Conservation (phyloP, 208 protist genomes). For the Plasmodiophora brassicae region DNA sequence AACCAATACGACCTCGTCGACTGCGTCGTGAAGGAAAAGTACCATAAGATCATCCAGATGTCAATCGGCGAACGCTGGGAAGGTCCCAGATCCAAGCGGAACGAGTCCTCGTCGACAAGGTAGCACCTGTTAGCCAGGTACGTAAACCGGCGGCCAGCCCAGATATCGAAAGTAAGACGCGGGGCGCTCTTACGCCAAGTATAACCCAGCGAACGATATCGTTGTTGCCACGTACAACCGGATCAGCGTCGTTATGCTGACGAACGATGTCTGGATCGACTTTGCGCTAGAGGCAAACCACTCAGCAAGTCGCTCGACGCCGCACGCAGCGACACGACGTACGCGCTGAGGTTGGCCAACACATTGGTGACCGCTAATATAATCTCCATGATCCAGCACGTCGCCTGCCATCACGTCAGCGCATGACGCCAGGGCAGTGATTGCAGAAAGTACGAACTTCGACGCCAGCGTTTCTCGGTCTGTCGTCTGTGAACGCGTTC, state of each 20-base stretch:
- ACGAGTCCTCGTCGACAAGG: neutral
- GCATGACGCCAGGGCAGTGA: neutral
- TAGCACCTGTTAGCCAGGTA: neutral
- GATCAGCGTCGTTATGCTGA: neutral
- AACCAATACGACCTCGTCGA: no score
- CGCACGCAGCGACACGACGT: neutral
- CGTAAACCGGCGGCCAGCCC: neutral
- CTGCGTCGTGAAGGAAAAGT: conserved; percentile 13
- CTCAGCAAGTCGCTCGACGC: neutral
- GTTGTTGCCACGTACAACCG: neutral
- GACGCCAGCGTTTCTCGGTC: neutral
- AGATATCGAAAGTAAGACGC: neutral
- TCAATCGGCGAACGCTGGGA: neutral
- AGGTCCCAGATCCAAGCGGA: neutral
- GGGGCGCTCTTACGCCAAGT: conserved; percentile 14
- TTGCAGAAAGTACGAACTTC: neutral
- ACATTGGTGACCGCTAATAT: neutral
- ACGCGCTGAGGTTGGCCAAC: neutral
- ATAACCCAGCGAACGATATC: neutral
- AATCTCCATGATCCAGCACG: conserved; percentile 4
- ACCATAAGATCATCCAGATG: neutral
- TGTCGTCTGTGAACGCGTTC: neutral
- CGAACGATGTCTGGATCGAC: neutral
- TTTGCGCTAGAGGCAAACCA: neutral
- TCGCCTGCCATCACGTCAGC: neutral